phyloP scores from a whole-genome alignment of 2,329 filamentous ascomycete species.

The Paraphaeosphaeria minitans region DNA sequence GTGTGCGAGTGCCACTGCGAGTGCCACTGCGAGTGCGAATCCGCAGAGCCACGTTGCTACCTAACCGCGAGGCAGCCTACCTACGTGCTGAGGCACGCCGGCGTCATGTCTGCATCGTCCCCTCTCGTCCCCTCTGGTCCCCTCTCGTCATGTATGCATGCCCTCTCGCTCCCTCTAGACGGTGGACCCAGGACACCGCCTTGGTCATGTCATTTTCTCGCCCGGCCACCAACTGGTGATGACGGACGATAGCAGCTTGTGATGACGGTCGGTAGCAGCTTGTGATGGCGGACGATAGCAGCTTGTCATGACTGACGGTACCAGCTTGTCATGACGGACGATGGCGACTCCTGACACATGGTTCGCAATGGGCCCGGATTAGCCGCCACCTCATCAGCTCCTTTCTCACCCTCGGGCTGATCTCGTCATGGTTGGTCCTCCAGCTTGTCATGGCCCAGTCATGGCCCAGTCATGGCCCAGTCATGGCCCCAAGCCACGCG shows the following conservation, averaged over 20 bases:
- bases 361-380: constrained; percentile 6
- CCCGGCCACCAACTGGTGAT: too few relatives aligned
- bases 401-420: background rate
- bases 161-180: background rate
- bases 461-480: background rate
- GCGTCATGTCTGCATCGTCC: background rate
- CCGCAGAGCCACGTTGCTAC: constrained; percentile 10
- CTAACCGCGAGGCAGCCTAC: constrained; percentile 6
- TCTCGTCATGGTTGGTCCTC: constrained; percentile 1
- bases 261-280: background rate
- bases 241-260: constrained; percentile 6
- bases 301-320: background rate
- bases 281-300: constrained; percentile 9
- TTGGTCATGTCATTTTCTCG: too few relatives aligned
- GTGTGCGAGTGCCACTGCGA: background rate
- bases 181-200: too few relatives aligned
- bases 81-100: constrained; percentile 2
- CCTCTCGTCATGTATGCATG: background rate
- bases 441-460: too few relatives aligned
- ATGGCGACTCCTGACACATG: background rate
- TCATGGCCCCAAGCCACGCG: constrained; percentile 3
- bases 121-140: background rate
- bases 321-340: background rate
- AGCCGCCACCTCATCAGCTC: constrained; percentile 6
- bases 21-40: background rate